Evolutionary conservation across 768 basidiomycete species (phyloP).

Genomic region (Leucocoprinus birnbaumii): DNA sequence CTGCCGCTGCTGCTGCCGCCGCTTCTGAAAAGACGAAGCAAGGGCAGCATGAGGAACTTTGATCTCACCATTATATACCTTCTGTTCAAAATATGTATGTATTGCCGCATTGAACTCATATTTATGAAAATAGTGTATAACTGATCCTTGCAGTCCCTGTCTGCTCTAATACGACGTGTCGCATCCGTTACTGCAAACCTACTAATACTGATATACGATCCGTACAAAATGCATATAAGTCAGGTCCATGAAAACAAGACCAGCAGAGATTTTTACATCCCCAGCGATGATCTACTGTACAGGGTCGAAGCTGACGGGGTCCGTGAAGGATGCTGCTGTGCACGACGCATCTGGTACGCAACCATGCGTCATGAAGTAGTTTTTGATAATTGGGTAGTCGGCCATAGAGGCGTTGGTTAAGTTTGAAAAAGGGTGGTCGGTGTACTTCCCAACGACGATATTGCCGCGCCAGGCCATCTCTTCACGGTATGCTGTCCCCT

Average conservation of each 20-base stretch:
- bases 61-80: constrained; percentile 12
- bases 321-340: neutral
- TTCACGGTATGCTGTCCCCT: constrained; percentile 59
- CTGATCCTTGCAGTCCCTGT: neutral
- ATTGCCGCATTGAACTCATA: neutral
- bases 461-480: constrained; percentile 77
- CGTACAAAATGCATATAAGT: neutral
- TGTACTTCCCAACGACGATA: constrained; percentile 73
- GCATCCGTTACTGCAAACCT: neutral
- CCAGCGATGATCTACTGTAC: neutral
- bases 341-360: constrained; percentile 41
- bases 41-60: constrained; percentile 36
- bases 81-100: neutral
- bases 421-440: constrained; percentile 47
- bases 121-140: constrained; percentile 1
- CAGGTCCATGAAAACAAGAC: neutral
- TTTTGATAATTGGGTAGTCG: constrained; percentile 79
- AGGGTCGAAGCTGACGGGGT: constrained; percentile 7
- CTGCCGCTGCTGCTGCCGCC: constrained; percentile 13
- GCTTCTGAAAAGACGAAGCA: constrained; percentile 16
- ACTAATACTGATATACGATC: neutral
- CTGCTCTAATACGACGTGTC: neutral
- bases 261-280: neutral
- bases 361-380: constrained; percentile 69
- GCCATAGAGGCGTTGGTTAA: constrained; percentile 80